A percentile compares a stretch with the other conserved stretches of the same genome.
These are phyloP conservation scores for Stropharia rugosoannulata DNA, from an alignment of 768 basidiomycete species.

Conservation along the genomic window DNA sequence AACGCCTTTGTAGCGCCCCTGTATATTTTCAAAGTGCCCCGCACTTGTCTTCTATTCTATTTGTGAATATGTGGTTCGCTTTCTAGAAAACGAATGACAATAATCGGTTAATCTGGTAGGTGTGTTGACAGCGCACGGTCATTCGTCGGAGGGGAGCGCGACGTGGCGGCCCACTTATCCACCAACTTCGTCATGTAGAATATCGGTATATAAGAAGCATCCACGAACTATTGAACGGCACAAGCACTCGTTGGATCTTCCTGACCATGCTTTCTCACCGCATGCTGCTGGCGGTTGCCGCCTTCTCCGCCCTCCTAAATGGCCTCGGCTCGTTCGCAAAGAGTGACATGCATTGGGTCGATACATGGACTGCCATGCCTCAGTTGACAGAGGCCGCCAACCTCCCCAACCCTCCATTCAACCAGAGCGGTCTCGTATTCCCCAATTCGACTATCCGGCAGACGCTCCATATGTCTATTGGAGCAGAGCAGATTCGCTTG, in stretches of 20 bases:
- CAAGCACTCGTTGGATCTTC: background rate
- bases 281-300: background rate
- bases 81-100: conserved; percentile 2
- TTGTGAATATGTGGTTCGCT: background rate
- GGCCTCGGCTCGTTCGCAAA: background rate
- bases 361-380: conserved; percentile 39
- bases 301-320: background rate
- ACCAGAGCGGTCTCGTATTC: conserved; percentile 32
- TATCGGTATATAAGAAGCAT: background rate
- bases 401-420: conserved; percentile 24
- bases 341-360: conserved; percentile 25
- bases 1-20: background rate
- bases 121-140: background rate
- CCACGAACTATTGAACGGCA: background rate
- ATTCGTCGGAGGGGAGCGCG: background rate
- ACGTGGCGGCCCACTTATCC: background rate
- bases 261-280: conserved; percentile 1
- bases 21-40: background rate
- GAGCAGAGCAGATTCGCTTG: conserved; percentile 38
- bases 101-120: background rate
- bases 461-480: conserved; percentile 43
- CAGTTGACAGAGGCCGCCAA: conserved; percentile 36
- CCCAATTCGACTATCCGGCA: conserved; percentile 47
- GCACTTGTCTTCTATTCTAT: background rate
- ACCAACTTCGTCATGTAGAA: background rate